Conservation (phyloP, 1,284 basidiomycete genomes). For the Puccinia polysora region DNA sequence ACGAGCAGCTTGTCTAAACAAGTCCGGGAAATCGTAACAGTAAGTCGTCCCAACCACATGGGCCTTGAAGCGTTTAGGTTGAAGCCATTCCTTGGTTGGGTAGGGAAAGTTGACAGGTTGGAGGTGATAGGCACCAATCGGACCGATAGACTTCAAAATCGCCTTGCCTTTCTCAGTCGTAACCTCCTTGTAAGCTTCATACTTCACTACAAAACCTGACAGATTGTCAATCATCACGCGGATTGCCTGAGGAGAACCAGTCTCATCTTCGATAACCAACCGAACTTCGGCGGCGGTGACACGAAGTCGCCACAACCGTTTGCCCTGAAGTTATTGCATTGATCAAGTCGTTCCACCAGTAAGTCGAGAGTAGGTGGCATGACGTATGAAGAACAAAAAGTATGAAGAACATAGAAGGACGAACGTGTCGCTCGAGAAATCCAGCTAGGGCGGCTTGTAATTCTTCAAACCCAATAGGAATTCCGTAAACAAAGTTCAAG, state of each 20-base stretch:
- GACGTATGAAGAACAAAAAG: not conserved
- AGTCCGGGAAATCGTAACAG: conserved; percentile 94
- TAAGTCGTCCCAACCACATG: conserved; percentile 98
- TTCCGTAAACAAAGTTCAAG: conserved; percentile 97
- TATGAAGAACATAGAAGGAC: not conserved
- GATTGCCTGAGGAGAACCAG: conserved; percentile 88
- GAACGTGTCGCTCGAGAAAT: conserved; percentile 84
- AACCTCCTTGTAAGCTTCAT: conserved; percentile 98
- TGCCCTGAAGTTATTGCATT: conserved; percentile 58
- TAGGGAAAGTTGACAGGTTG: conserved; percentile 88
- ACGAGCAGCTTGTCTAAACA: conserved; percentile 93
- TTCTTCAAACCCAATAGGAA: conserved; percentile 90
- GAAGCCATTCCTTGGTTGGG: conserved; percentile 95
- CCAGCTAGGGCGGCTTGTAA: conserved; percentile 91
- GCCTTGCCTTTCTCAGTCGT: conserved; percentile 88
- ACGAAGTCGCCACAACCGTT: conserved; percentile 93
- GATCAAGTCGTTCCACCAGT: not conserved
- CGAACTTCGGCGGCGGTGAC: conserved; percentile 97
- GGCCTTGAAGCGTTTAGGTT: conserved; percentile 98
- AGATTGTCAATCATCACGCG: conserved; percentile 98
- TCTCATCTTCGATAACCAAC: conserved; percentile 83
- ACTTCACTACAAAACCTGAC: conserved; percentile 97
- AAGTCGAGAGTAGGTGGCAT: too few species aligned
- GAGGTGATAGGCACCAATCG: conserved; percentile 81
- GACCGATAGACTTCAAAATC: conserved; percentile 89